phyloP scores from a whole-genome alignment of 1,284 basidiomycete species.

The Tilletia setariae region DNA sequence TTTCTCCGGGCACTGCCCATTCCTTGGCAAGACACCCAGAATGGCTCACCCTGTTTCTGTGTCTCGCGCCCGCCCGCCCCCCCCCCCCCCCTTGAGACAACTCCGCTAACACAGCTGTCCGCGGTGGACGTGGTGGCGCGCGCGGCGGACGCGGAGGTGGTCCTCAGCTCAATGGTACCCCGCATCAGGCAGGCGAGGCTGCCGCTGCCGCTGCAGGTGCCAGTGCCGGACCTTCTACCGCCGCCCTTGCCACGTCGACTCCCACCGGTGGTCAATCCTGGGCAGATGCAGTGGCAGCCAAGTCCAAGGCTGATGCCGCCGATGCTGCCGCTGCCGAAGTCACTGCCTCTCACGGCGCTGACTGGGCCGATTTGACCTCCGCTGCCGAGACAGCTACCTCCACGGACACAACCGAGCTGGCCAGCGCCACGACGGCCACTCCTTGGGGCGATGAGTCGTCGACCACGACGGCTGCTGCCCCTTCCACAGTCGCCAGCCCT shows the following conservation, averaged over 20 bases:
- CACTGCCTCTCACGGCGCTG: background rate
- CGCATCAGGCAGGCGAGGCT: constrained; percentile 25
- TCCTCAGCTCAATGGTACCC: constrained; percentile 40
- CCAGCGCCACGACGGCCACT: constrained; percentile 20
- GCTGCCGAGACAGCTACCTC: constrained; percentile 21
- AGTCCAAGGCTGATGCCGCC: constrained; percentile 24
- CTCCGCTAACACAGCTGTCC: constrained; percentile 24
- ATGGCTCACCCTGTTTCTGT: background rate
- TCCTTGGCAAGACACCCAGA: background rate
- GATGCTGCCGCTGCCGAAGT: background rate
- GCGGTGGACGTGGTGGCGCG: constrained; percentile 32
- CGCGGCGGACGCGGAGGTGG: constrained; percentile 37
- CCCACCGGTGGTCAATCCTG: constrained; percentile 32
- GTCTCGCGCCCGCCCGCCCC: background rate
- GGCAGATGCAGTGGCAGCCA: constrained; percentile 36
- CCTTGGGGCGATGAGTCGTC: constrained; percentile 27
- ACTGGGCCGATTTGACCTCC: constrained; percentile 24
- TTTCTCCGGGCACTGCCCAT: background rate
- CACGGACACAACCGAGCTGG: background rate
- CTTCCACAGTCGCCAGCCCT: constrained; percentile 22
- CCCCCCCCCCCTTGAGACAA: background rate
- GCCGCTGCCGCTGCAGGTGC: constrained; percentile 24
- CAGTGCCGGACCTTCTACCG: constrained; percentile 30
- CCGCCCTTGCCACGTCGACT: constrained; percentile 30
- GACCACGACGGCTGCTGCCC: constrained; percentile 29